Evolutionary conservation across 2,329 filamentous ascomycete genomes (phyloP).

Genomic region (Xylariales sp.): DNA sequence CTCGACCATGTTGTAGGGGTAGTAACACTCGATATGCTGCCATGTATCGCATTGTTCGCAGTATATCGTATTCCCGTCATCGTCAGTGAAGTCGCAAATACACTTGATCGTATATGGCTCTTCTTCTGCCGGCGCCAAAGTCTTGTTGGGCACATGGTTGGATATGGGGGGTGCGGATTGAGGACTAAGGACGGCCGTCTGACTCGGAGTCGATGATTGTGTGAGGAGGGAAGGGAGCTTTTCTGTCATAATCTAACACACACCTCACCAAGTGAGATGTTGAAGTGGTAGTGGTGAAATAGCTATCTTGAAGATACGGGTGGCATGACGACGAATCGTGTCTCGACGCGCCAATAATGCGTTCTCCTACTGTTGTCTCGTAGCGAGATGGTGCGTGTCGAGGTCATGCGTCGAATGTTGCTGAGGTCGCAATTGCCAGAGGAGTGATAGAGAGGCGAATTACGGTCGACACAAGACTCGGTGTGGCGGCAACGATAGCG

Average conservation of each 20-base stretch:
- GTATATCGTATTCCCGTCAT: conserved; percentile 97
- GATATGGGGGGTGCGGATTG: conserved; percentile 52
- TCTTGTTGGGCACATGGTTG: conserved; percentile 59
- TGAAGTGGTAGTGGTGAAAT: conserved; percentile 40
- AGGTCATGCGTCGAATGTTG: conserved; percentile 32
- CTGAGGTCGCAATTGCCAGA: conserved; percentile 29
- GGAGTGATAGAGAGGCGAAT: conserved; percentile 24
- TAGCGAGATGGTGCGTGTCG: conserved; percentile 28
- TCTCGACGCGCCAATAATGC: conserved; percentile 52
- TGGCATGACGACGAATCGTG: conserved; percentile 69
- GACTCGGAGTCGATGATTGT: conserved; percentile 67
- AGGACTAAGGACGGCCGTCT: conserved; percentile 57
- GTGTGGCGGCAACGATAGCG: conserved; percentile 22
- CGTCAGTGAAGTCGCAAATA: conserved; percentile 92
- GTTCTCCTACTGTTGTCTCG: conserved; percentile 30
- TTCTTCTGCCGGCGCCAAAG: conserved; percentile 71
- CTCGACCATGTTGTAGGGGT: conserved; percentile 77
- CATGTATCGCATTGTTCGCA: conserved; percentile 97
- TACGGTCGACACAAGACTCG: conserved; percentile 31
- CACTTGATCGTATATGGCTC: conserved; percentile 97
- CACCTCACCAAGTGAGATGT: conserved; percentile 57
- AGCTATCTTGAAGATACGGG: conserved; percentile 64
- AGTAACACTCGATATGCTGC: conserved; percentile 99
- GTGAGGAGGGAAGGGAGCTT: conserved; percentile 64
- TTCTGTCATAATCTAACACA: conserved; percentile 71